phyloP scores from a whole-genome alignment of 176 grass and related monocot genomes.

The Hsuehochloa calcarea region DNA sequence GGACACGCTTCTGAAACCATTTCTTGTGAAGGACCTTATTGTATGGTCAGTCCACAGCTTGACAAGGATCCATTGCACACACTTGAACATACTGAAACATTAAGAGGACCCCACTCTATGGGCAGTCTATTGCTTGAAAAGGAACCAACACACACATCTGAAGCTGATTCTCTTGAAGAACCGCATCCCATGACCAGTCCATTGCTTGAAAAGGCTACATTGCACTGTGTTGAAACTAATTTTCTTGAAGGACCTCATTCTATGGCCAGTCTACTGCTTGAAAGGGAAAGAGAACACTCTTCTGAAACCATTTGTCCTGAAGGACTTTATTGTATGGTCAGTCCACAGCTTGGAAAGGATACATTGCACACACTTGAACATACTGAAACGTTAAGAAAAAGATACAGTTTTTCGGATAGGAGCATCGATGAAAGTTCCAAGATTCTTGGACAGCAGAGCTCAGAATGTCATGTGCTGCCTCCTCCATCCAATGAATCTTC shows the following conservation, averaged over 20 bases:
- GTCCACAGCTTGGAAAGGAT: background rate
- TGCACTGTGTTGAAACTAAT: background rate
- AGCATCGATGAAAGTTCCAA: background rate
- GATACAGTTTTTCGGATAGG: background rate
- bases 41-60: background rate
- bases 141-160: background rate
- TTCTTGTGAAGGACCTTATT: background rate
- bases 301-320: background rate
- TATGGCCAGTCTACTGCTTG: background rate
- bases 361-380: background rate
- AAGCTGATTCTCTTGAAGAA: slow-evolving; percentile 4
- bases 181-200: background rate
- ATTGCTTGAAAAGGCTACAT: background rate
- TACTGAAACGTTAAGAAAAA: background rate
- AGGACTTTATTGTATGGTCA: background rate
- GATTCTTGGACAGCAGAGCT: slow-evolving; percentile 22
- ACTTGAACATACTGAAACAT: background rate
- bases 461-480: slow-evolving; percentile 4
- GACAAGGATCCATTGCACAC: background rate
- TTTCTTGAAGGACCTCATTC: background rate
- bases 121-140: background rate
- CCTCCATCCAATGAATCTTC: slow-evolving; percentile 9
- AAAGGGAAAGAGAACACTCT: background rate
- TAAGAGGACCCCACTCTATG: background rate
- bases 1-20: background rate